Percentiles rank a stretch among this genome's conserved stretches.
Evolutionary conservation across 345 rosid genomes (phyloP).

Genomic region (Citrus mangshanensis): DNA sequence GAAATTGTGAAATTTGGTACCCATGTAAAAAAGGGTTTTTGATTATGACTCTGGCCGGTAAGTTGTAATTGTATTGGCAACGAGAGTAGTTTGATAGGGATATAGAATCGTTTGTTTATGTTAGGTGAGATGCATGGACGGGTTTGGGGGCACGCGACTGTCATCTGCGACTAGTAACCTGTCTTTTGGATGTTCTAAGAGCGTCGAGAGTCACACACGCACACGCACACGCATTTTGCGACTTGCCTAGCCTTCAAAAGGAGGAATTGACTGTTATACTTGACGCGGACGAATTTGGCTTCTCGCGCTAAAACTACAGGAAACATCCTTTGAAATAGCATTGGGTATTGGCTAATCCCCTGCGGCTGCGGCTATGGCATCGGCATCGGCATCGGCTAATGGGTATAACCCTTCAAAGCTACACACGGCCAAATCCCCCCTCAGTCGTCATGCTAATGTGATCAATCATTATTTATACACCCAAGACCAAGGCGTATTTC

Average conservation of each 20-base stretch:
- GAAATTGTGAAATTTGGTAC: no score
- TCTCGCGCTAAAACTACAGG: no score
- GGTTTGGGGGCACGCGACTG: background rate
- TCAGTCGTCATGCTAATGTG: no score
- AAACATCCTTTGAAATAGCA: no score
- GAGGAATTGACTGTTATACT: background rate
- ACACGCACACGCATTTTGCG: background rate
- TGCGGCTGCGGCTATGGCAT: no score
- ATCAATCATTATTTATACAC: no score
- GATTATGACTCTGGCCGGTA: background rate
- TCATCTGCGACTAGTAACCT: background rate
- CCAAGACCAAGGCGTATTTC: no score
- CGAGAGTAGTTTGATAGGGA: background rate
- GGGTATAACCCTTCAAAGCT: no score
- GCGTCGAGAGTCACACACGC: background rate
- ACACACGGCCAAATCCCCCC: no score
- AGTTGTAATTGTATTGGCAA: background rate
- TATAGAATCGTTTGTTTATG: background rate
- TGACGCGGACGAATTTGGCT: no score
- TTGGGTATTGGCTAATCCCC: no score
- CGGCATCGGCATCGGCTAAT: no score
- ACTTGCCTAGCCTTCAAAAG: background rate
- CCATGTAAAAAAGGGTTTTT: background rate
- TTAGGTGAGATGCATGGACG: background rate
- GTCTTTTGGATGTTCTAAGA: conserved; percentile 8